Evolutionary conservation across 2,329 filamentous ascomycete species (phyloP), one percentile per base, ranked within the genome.

Genomic region (Fusarium beomiforme): DNA sequence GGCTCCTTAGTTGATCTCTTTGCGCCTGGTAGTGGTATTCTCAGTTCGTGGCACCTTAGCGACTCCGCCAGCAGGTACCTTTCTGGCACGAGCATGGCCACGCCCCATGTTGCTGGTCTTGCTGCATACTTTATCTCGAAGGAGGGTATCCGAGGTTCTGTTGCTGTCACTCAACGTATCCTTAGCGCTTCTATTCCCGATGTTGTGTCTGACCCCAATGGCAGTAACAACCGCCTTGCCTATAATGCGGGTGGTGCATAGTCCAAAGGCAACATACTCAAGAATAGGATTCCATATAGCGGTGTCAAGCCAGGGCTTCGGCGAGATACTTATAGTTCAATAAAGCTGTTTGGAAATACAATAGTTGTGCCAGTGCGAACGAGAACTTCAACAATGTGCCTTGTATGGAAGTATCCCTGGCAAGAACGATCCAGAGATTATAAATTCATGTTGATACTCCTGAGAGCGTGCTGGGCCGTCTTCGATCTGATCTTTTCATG

Each of bases 71-170:
- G 26, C 31, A 5, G 13, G 3, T 61, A 64, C n/a, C 26, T 58
- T 9, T 46, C 60, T 8, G 70, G 70, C 5, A 72, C 70, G 5
- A 76, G 58, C 39, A 72, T 72, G 70, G 87, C 89, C 14, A 83
- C 84, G 2, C 89, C 89, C 0, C 88, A 90, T 74, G 84, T 91
- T 46, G 85, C 87, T 37, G 89, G 89, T 23, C 80, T 91, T 1
- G 88, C 87, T 10, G 88, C 87, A 8, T 91, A 91, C 77, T 79
- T 91, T 9, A 87, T 91, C 60, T 50, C 69, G 0, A 66, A 64
- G 47, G 69, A 71, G 44, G 31, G 44, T 0, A 43, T 71, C n/a
- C 29, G 21, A 3, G 61, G 65, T 14, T 56, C 36, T 3, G 11
- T 16, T 17, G 61, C 61, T 21, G 69, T 71, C 10, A 56, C 58